phyloP scores from a whole-genome alignment of 78 protist species.

The Speleostelium caveatum region DNA sequence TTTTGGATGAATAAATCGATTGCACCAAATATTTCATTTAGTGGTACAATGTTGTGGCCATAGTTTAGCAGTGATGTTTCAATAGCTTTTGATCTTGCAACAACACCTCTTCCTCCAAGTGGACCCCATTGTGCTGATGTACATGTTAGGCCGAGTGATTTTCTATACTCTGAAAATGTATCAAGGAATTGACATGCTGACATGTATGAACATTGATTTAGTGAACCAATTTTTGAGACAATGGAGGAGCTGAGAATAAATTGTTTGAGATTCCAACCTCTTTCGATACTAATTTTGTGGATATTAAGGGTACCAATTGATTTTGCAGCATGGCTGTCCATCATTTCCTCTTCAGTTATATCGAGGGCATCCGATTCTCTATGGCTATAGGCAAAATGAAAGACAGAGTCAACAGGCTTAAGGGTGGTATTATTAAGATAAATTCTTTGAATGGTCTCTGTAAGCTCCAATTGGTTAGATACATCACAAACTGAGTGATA shows the following conservation, averaged over 20 bases:
- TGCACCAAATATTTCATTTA: too few species aligned
- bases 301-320: constrained; percentile 77
- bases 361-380: neutral
- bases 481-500: neutral
- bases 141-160: constrained; percentile 33
- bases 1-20: too few species aligned
- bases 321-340: constrained; percentile 77
- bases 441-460: neutral
- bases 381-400: constrained; percentile 75
- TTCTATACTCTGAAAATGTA: constrained; percentile 46
- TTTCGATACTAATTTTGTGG: constrained; percentile 13
- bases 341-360: too few species aligned
- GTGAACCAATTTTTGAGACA: constrained; percentile 64
- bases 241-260: constrained; percentile 80
- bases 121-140: constrained; percentile 79
- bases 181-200: constrained; percentile 85
- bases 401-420: constrained; percentile 16
- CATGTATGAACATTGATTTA: constrained; percentile 76
- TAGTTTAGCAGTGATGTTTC: too few species aligned
- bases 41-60: too few species aligned
- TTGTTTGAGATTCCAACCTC: constrained; percentile 32
- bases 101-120: constrained; percentile 41
- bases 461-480: neutral
- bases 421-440: neutral
- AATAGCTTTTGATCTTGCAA: constrained; percentile 32